Evolutionary conservation across 2,329 filamentous ascomycete species (phyloP), one percentile per base, ranked within the genome.

Genomic region (Ascocoryne sarcoides): DNA sequence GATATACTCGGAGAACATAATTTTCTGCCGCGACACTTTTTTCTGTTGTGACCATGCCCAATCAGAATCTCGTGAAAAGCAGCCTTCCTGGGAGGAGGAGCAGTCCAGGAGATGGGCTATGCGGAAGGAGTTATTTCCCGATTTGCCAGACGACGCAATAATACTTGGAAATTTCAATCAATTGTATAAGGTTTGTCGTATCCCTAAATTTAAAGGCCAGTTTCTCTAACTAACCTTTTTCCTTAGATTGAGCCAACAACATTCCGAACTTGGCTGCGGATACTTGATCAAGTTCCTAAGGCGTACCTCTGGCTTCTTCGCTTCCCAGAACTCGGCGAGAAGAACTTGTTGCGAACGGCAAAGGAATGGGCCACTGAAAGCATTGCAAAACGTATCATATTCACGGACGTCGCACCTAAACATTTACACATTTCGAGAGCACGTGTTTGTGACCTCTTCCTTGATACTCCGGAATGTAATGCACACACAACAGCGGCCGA

Each of bases 81-180:
- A 69, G 14, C 62, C 89, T 32, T 79, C 75, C 3, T 98, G 92
- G 92, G 76, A 83, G 42, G 79, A 87, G 40, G 90, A 96, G 62
- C 84, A 90, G 60, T 65, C 66, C 16, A 75, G 82, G 43, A 75
- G 92, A 47, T 96, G 92, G 90, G 72, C 76, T 50, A 95, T 96
- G 88, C 82, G 92, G 20, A 93, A 89, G 57, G 80, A 93, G 53
- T 65, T 98, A 29, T 98, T 98, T 55, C 92, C 92, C 0, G 70
- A 75, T 14, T 68, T 98, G 10, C 68, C 78, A 2, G 84, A 96
- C 54, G 82, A 95, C 59, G 75, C 79, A 15, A 79, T 98, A 54
- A 95, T 98, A 53, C 73, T 98, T 43, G 92, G 87, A 5, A 98
- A 98, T 62, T 98, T 98, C 65, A 98, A 98, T 59, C 92, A 98